Base-by-base conservation (phyloP, 2,329 filamentous ascomycete species). In the Cladosporium cucumerinum region DNA sequence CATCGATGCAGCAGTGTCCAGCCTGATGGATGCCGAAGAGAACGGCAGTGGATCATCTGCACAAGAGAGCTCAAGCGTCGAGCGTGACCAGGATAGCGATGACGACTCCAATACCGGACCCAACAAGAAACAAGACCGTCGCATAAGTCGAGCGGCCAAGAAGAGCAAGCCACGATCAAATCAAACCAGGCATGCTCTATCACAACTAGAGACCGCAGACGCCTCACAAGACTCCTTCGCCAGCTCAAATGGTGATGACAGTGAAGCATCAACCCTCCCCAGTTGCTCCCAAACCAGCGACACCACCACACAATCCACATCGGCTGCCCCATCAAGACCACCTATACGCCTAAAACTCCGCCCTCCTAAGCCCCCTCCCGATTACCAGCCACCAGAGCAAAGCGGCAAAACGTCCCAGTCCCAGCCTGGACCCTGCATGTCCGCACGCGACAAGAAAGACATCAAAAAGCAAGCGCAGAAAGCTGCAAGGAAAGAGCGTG, bases 1-100 rank as follows among this genome's bases (percentile, higher is more conserved):
- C 69, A 79, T 87, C 52, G 79, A 85, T 68, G 73, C 78, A 30
- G 82, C 84, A 7, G 84, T 86, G 49, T 79, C 79, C 14, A 82
- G 79, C 54, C 73, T 87, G 21, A 72, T 86, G 2, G 84, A 84
- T 43, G 78, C 78, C 3, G 79, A 83, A 64, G 78, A 82, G 57
- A 73, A 74, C 57, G 75, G 73, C 57, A 78, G 76, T 68, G 72
- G 73, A 21, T 80, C 78, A n/a, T 80, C 80, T 23, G 73, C 76
- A 43, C 78, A 79, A 57, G 79, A 79, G 63, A 78, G 76, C 68
- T 82, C 81, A 1, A 85, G 83, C 72, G 75, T 84, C 66, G 76
- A 84, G 74, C 75, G 81, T 64, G 83, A 85, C 61, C 76, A 78
- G 21, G 82, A 85, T 67, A 80, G 79, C 59, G 82, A 84, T 18